phyloP scores from a whole-genome alignment of 2,329 filamentous ascomycete genomes.

The Beauveria scarabaeidicola region DNA sequence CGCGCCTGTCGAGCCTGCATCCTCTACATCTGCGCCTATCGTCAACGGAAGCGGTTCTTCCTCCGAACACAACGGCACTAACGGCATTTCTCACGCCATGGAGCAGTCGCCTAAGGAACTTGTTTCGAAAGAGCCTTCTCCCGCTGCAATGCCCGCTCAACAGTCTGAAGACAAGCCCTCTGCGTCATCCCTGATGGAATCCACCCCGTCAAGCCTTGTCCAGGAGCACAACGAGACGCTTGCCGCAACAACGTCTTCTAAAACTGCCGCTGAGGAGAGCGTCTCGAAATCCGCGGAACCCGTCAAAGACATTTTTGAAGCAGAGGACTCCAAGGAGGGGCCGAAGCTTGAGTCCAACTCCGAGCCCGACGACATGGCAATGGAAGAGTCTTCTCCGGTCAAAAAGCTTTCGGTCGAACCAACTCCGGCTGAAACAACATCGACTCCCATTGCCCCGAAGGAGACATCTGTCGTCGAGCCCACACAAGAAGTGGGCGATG shows the following conservation, averaged over 20 bases:
- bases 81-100: neutral
- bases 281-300: neutral
- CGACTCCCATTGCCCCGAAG: neutral
- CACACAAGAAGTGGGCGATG: neutral
- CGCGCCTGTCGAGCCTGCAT: conserved; percentile 3
- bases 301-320: neutral
- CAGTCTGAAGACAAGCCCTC: neutral
- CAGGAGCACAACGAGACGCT: neutral
- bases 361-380: neutral
- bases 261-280: neutral
- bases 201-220: neutral
- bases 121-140: neutral
- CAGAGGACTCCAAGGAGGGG: neutral
- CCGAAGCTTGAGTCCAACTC: neutral
- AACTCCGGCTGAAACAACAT: neutral
- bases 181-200: neutral
- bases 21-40: neutral
- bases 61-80: neutral
- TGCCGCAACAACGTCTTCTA: neutral
- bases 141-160: neutral
- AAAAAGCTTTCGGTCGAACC: neutral
- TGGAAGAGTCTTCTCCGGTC: neutral
- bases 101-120: neutral
- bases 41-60: conserved; percentile 4
- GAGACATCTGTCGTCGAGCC: neutral